Evolutionary conservation across 805 yeast species (phyloP).

Genomic region (Monosporozyma servazzii): DNA sequence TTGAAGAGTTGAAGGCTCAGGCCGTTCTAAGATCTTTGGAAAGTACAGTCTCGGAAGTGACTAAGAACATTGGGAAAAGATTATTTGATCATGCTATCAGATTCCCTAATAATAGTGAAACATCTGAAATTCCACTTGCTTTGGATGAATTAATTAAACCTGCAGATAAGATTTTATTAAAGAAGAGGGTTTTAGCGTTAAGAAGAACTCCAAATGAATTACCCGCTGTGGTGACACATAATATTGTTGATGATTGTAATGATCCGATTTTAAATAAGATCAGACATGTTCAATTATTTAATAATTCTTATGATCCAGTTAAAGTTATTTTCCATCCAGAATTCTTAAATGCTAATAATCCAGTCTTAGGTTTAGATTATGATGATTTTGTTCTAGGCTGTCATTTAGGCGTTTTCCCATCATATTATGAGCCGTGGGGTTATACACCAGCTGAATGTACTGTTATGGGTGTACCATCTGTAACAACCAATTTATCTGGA

Average conservation of each 20-base stretch:
- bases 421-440: slow-evolving; percentile 99
- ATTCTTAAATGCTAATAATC: slow-evolving; percentile 88
- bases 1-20: slow-evolving; percentile 91
- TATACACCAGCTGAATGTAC: slow-evolving; percentile 99
- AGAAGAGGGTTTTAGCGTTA: slow-evolving; percentile 86
- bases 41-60: slow-evolving; percentile 80
- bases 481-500: slow-evolving; percentile 91
- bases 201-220: slow-evolving; percentile 62
- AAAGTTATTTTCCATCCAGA: slow-evolving; percentile 97
- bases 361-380: slow-evolving; percentile 84
- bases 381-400: slow-evolving; percentile 98
- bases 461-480: slow-evolving; percentile 98
- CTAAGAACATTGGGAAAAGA: slow-evolving; percentile 74
- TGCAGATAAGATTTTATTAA: slow-evolving; percentile 78
- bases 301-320: slow-evolving; percentile 81
- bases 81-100: slow-evolving; percentile 85
- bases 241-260: slow-evolving; percentile 83
- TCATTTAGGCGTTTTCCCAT: slow-evolving; percentile 96
- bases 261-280: slow-evolving; percentile 91
- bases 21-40: slow-evolving; percentile 91
- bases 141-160: slow-evolving; percentile 78
- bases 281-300: slow-evolving; percentile 84
- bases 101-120: slow-evolving; percentile 39
- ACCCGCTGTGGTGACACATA: slow-evolving; percentile 96
- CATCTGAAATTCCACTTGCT: slow-evolving; percentile 61